Conservation (phyloP, 495 filamentous ascomycete genomes). For the Aspergillus affinis region DNA sequence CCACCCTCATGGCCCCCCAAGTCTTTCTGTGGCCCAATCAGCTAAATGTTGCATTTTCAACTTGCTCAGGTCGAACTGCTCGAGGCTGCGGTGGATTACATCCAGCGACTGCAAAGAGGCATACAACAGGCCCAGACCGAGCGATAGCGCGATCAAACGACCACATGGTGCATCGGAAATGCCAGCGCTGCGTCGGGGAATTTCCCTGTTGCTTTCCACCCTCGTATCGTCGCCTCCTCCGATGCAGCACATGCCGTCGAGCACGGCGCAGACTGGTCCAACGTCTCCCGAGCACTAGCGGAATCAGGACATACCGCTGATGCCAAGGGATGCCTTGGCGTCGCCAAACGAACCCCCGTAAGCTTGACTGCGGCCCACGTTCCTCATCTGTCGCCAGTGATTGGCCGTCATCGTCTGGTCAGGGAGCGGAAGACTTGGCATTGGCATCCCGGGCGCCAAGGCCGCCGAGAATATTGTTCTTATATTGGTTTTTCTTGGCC, state of each 20-base stretch:
- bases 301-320: neutral
- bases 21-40: neutral
- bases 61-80: constrained; percentile 13
- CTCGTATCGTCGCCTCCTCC: neutral
- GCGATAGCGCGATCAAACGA: constrained; percentile 6
- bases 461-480: neutral
- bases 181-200: neutral
- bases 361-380: constrained; percentile 13
- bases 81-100: constrained; percentile 20
- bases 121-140: constrained; percentile 10
- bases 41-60: neutral
- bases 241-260: constrained; percentile 1
- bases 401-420: constrained; percentile 9
- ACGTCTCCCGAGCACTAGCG: neutral
- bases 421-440: constrained; percentile 18
- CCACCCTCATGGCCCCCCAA: neutral
- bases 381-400: neutral
- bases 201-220: neutral
- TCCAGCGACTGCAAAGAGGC: constrained; percentile 8
- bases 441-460: neutral
- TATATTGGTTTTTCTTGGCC: neutral
- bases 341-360: neutral
- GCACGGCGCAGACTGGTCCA: constrained; percentile 7
- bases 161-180: neutral
- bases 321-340: neutral